Base-by-base conservation (phyloP, 75 land plant genomes). In the Picea sitchensis region DNA sequence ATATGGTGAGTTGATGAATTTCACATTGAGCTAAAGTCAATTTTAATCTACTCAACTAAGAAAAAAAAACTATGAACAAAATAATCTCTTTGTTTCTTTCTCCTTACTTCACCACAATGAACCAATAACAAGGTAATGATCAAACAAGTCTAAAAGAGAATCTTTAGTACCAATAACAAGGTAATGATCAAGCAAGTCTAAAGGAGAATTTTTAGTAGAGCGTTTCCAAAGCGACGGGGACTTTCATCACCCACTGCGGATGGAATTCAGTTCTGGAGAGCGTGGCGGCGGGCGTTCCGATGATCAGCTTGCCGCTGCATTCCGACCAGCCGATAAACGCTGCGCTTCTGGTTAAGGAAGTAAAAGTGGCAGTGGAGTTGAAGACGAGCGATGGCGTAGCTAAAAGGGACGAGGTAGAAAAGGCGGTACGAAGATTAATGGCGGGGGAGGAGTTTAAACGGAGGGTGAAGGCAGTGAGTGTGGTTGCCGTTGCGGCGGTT, bases 171-270 rank as follows among this genome's bases (percentile, higher is more conserved):
- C 91, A 89, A 26, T 26, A 26, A 26, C 26, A 26, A 26, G 26
- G 26, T 26, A 26, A 26, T 26, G 26, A 26, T 26, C 26, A 26
- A 26, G 26, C 26, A 26, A 26, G 26, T 26, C 26, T 26, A 26
- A 26, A 26, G 26, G 26, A 26, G 26, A 26, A 26, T 26, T 0
- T 26, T 26, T 26, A 26, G 26, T 26, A 26, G 26, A 26, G 26
- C 0, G 26, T 26, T 26, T 26, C 26, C 63, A 58, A 75, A 32
- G 59, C 88, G 5, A 65, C 84, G 0, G 86, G 84, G 0, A 84
- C 81, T 38, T 90, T 88, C 60, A 80, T 79, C 77, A 75, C 86
- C 9, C 92, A 90, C 62, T 90, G 92, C 38, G 90, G 92, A 0
- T 90, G 88, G 90, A 90, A 88, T 65, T 90, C 90, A 0, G 65